Evolutionary conservation across 805 yeast genomes (phyloP).

Genomic region (Schizosaccharomyces cryophilus): DNA sequence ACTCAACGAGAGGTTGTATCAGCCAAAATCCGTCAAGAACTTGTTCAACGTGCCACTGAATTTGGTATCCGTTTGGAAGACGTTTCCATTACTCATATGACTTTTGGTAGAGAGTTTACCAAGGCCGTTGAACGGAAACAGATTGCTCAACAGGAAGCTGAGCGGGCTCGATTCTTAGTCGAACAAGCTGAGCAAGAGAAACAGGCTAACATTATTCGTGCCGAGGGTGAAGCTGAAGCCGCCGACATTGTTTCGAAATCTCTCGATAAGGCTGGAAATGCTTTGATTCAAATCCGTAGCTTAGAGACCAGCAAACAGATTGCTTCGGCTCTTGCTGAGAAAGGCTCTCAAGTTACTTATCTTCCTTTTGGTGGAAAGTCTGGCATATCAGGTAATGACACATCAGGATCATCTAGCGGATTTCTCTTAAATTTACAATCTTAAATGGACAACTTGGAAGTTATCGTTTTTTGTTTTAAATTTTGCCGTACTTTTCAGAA

Average conservation of each 20-base stretch:
- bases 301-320: conserved; percentile 92
- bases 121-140: conserved; percentile 97
- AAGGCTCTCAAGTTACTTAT: neutral
- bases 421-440: too few relatives aligned
- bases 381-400: too few relatives aligned
- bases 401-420: too few relatives aligned
- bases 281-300: conserved; percentile 75
- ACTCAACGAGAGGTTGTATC: conserved; percentile 93
- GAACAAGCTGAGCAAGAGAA: conserved; percentile 95
- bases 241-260: conserved; percentile 90
- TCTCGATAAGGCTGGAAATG: conserved; percentile 69
- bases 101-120: conserved; percentile 89
- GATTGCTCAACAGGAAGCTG: conserved; percentile 98
- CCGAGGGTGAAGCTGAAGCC: conserved; percentile 98
- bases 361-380: neutral
- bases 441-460: too few relatives aligned
- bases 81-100: conserved; percentile 92
- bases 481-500: too few relatives aligned
- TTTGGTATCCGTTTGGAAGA: conserved; percentile 83
- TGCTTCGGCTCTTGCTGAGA: conserved; percentile 42
- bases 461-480: too few relatives aligned
- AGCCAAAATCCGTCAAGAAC: conserved; percentile 65
- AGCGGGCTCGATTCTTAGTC: conserved; percentile 76
- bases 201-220: conserved; percentile 81
- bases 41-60: conserved; percentile 59